Conservation (phyloP, 352 stramenopile species). For the Pythium insidiosum region DNA sequence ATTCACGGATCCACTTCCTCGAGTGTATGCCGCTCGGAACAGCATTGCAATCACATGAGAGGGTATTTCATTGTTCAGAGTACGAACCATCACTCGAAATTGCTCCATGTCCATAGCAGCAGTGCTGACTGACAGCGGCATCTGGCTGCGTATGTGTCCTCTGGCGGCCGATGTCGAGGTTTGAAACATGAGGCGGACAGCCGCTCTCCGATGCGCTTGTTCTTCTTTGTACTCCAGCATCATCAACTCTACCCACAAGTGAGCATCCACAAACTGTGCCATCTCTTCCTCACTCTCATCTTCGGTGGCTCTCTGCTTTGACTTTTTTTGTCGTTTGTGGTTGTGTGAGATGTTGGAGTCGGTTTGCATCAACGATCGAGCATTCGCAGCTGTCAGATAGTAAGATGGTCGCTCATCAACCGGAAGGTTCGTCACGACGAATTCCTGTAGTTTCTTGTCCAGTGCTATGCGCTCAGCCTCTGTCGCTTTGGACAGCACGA, state of each 20-base stretch:
- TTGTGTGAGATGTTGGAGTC: conserved; percentile 10
- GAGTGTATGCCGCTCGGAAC: conserved; percentile 54
- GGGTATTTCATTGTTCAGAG: conserved; percentile 71
- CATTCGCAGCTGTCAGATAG: conserved; percentile 26
- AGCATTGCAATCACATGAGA: conserved; percentile 49
- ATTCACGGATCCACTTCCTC: conserved; percentile 69
- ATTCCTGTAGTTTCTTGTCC: conserved; percentile 59
- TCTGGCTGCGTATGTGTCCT: neutral
- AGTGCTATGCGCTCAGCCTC: conserved; percentile 42
- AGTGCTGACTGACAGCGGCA: neutral
- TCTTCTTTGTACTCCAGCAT: conserved; percentile 90
- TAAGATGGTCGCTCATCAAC: conserved; percentile 38
- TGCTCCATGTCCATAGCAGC: conserved; percentile 88
- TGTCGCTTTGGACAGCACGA: conserved; percentile 67
- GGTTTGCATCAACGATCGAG: neutral
- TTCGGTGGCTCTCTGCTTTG: neutral
- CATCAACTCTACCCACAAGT: conserved; percentile 82
- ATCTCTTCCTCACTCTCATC: conserved; percentile 8
- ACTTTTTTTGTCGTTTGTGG: neutral
- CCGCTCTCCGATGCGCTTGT: conserved; percentile 82
- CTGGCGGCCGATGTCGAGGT: conserved; percentile 51
- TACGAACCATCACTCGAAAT: conserved; percentile 82
- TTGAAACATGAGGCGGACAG: conserved; percentile 91
- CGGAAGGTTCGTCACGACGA: conserved; percentile 56
- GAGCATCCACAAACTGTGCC: conserved; percentile 49